Base-by-base conservation (phyloP, 208 protist species). In the Trypanosoma scelopori region DNA sequence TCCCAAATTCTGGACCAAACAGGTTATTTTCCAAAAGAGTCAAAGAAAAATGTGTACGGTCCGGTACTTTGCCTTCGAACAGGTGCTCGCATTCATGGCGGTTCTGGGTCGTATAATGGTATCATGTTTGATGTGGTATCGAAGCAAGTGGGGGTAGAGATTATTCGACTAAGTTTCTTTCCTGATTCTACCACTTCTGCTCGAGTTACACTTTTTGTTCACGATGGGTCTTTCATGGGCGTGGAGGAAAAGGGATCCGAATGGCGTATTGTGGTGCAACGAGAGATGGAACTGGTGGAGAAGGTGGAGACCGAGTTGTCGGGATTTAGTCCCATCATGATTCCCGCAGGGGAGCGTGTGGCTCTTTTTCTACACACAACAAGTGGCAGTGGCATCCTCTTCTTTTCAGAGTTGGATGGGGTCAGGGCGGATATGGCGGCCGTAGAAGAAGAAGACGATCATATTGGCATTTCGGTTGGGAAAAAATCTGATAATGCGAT, bases 91-190 rank as follows among this genome's bases (percentile, higher is more conserved):
- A 71, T 87, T 39, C 76, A 81, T 4, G n/a, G 3, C 25, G 48
- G 45, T 20, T 80, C 86, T 1, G 85, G 85, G 3, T 94, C 87
- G 25, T 93, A 89, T 76, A 89, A 93, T 51, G 88, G 91, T 12
- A 93, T 97, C 64, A 94, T 97, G 88, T 97, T 97, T 55, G 85
- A 97, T 68, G 71, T 97, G 1, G 74, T 97, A 15, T 82, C 91
- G 4, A 88, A 93, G 65, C 73, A 72, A 49, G 76, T 76, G 18
- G 82, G 75, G 12, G 53, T 94, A 18, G 68, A 80, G n/a, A 76
- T 97, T 35, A 88, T 78, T 16, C 79, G 81, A 57, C 15, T 97
- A 0, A 77, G 74, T 45, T 96, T 96, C 78, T 67, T 93, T 43
- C 82, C 87, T n/a, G 87, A 93, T 65, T 84, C 82, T 9, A 91